phyloP scores from a whole-genome alignment of 257 asterid species.

The Ophiorrhiza pumila region DNA sequence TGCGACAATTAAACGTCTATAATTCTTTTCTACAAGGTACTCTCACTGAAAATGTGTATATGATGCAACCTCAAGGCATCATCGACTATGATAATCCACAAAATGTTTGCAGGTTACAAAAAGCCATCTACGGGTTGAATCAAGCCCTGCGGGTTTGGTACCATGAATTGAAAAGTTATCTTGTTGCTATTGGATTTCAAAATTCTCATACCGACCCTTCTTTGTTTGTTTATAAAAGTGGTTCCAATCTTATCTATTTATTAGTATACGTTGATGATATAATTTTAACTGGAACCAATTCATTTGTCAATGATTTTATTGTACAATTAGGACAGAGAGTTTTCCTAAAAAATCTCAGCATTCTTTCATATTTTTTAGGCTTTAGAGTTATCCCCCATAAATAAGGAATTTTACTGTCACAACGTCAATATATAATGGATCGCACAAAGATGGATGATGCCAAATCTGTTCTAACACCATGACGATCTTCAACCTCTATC shows the following conservation, averaged over 20 bases:
- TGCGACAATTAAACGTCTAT: background rate
- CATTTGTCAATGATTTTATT: background rate
- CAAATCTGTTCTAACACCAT: background rate
- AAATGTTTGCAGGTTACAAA: background rate
- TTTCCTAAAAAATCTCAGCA: background rate
- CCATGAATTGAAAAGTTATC: background rate
- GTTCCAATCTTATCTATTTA: background rate
- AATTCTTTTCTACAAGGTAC: conserved; percentile 8
- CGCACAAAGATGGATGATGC: background rate
- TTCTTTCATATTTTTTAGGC: background rate
- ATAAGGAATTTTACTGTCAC: background rate
- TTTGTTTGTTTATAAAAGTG: background rate
- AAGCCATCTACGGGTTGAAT: conserved; percentile 9
- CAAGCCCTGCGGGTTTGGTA: background rate
- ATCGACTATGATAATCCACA: background rate
- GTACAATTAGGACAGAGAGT: background rate
- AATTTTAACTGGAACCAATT: background rate
- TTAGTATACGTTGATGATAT: background rate
- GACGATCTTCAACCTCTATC: background rate
- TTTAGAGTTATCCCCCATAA: background rate
- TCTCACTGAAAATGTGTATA: background rate
- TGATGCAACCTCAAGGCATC: conserved; percentile 1
- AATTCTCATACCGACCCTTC: background rate
- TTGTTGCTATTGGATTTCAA: background rate
- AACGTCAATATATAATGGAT: background rate